Percentiles rank a stretch among this genome's conserved stretches.
These are phyloP conservation scores for Aspergillus sp. DNA, from an alignment of 2,329 filamentous ascomycete species.

Conservation along the genomic window DNA sequence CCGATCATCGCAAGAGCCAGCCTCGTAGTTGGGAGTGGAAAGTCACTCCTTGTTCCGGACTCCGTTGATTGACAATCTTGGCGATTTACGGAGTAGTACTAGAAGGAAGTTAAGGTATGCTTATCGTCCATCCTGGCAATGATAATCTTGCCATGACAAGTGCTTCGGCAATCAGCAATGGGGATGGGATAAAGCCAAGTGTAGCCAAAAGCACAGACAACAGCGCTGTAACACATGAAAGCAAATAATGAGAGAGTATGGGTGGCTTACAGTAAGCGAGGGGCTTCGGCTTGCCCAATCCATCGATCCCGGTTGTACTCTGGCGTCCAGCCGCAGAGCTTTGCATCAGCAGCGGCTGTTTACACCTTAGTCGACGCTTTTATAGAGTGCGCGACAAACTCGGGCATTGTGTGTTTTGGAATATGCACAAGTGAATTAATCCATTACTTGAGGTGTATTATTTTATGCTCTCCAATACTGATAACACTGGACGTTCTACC, in stretches of 20 bases:
- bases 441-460: neutral
- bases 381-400: too few species aligned
- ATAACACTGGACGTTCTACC: too few species aligned
- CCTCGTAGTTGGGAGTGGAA: too few species aligned
- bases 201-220: neutral
- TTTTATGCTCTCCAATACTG: neutral
- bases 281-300: conserved; percentile 19
- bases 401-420: neutral
- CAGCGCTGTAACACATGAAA: neutral
- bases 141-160: neutral
- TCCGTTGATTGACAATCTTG: neutral
- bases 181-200: neutral
- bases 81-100: neutral
- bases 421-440: neutral
- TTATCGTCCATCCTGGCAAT: neutral
- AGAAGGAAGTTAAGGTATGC: neutral
- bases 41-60: too few species aligned
- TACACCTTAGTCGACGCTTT: neutral
- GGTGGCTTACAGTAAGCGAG: neutral
- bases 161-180: neutral
- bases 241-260: neutral
- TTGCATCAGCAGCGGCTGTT: neutral
- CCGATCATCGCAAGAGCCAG: neutral
- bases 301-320: conserved; percentile 11
- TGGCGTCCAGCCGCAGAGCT: neutral